Evolutionary conservation across 2,329 filamentous ascomycete genomes (phyloP).

Genomic region (Catunica adiposa): DNA sequence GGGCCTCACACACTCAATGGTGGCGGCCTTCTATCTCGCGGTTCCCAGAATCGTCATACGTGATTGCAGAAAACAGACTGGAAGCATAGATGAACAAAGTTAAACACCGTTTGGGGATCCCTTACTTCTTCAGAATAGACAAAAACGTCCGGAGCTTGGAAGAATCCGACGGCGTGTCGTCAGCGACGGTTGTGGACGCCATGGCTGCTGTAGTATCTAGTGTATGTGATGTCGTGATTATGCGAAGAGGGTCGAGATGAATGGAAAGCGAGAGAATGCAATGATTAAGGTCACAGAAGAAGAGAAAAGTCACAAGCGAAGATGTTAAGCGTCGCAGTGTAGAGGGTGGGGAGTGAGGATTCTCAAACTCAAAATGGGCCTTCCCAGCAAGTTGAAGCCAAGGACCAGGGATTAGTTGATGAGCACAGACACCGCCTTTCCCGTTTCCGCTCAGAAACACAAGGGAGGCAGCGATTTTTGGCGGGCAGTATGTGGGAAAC

Average conservation of each 20-base stretch:
- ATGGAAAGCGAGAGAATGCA: neutral
- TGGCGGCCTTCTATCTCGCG: neutral
- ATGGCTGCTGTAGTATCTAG: constrained; percentile 3
- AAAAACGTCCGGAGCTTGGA: constrained; percentile 12
- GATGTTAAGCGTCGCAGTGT: neutral
- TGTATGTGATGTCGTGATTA: neutral
- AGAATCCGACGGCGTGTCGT: constrained; percentile 12
- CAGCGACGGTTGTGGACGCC: constrained; percentile 10
- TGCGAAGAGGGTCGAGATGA: neutral
- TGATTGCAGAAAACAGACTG: neutral
- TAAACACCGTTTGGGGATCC: neutral
- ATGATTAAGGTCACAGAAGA: neutral
- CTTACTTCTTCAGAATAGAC: constrained; percentile 14
- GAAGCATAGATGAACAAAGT: neutral
- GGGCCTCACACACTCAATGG: no score
- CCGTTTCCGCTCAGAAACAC: neutral
- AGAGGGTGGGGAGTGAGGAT: constrained; percentile 7
- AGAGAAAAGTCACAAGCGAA: neutral
- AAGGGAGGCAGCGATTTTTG: no score
- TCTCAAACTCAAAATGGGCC: constrained; percentile 2
- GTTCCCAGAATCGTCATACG: neutral
- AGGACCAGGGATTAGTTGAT: neutral
- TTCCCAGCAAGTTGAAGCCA: neutral
- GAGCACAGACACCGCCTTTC: constrained; percentile 10
- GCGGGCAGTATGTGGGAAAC: no score